Conservation (phyloP, 768 basidiomycete genomes). For the Mrakia gelida region DNA sequence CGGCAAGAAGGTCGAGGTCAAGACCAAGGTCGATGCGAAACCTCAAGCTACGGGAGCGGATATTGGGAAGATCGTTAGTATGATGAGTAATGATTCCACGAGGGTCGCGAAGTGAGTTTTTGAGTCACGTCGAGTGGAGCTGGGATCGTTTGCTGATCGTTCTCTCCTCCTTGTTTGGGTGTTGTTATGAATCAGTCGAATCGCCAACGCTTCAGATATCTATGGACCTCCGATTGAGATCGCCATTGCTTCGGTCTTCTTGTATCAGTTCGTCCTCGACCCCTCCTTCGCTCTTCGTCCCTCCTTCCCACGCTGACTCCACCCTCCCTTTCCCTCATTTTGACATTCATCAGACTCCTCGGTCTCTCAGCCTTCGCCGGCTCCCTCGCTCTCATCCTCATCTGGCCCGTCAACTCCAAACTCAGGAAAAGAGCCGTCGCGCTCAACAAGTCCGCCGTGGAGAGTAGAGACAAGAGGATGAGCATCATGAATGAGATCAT, state of each 20-base stretch:
- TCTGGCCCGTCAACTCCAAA: conserved; percentile 67
- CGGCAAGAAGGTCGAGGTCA: conserved; percentile 27
- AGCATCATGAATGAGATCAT: conserved; percentile 62
- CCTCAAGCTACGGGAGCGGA: conserved; percentile 62
- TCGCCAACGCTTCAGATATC: conserved; percentile 24
- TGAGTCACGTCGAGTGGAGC: no score
- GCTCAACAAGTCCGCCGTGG: conserved; percentile 38
- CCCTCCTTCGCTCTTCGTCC: neutral
- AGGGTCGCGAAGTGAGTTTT: conserved; percentile 4
- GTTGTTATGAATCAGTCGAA: neutral
- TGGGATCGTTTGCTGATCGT: neutral
- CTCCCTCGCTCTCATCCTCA: conserved; percentile 60
- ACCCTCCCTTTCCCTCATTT: neutral
- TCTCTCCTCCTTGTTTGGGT: neutral
- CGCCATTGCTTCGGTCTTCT: conserved; percentile 63
- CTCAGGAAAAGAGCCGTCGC: conserved; percentile 59
- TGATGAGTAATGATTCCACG: conserved; percentile 58
- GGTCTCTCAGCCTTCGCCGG: conserved; percentile 71
- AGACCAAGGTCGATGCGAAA: neutral
- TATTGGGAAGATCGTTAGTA: conserved; percentile 68
- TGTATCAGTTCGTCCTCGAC: conserved; percentile 62
- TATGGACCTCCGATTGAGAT: conserved; percentile 66
- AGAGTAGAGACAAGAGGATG: conserved; percentile 71
- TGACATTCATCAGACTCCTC: conserved; percentile 51
- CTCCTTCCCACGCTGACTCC: conserved; percentile 16